Evolutionary conservation across 148 eudicot species (phyloP).

Genomic region (Vaccinium darrowii): DNA sequence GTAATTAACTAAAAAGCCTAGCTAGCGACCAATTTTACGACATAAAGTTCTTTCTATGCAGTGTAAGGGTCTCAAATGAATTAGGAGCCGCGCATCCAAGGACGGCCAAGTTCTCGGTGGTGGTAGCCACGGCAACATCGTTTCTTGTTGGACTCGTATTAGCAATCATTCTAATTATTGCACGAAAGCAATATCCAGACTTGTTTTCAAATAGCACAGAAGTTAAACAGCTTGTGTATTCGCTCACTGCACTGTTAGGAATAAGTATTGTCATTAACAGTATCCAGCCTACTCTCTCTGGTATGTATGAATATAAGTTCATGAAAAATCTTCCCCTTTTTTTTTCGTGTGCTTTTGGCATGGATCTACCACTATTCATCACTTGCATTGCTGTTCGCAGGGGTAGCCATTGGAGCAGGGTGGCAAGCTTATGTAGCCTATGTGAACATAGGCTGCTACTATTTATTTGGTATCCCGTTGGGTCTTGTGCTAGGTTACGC

Average conservation of each 20-base stretch:
- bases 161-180: slow-evolving; percentile 24
- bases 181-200: slow-evolving; percentile 34
- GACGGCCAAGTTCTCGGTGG: slow-evolving; percentile 45
- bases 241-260: slow-evolving; percentile 47
- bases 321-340: background rate
- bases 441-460: slow-evolving; percentile 33
- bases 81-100: slow-evolving; percentile 49
- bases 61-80: slow-evolving; percentile 67
- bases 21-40: background rate
- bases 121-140: slow-evolving; percentile 32
- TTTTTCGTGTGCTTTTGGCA: background rate
- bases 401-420: slow-evolving; percentile 47
- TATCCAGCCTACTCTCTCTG: slow-evolving; percentile 52
- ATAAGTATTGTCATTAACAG: slow-evolving; percentile 32
- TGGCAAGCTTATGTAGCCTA: slow-evolving; percentile 40
- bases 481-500: slow-evolving; percentile 24
- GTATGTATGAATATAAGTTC: slow-evolving; percentile 16
- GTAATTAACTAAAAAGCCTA: background rate
- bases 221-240: slow-evolving; percentile 35
- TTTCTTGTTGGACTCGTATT: slow-evolving; percentile 30
- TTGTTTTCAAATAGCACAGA: slow-evolving; percentile 33
- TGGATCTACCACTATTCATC: too few species aligned
- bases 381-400: slow-evolving; percentile 16
- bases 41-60: slow-evolving; percentile 13
- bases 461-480: slow-evolving; percentile 30